Conservation (phyloP, 1,284 basidiomycete species). For the Tilletia caries region DNA sequence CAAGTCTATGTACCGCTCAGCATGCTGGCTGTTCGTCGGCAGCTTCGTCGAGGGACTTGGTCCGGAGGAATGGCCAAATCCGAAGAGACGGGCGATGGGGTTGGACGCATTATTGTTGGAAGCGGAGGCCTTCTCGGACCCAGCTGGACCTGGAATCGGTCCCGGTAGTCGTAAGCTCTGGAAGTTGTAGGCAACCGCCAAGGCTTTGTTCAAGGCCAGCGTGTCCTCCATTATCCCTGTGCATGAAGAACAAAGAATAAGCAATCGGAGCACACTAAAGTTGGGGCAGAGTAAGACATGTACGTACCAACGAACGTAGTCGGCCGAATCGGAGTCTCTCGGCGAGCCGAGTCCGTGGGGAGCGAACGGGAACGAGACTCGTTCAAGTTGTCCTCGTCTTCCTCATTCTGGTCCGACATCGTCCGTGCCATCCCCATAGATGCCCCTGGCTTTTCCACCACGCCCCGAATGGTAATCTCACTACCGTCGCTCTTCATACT, state of each 20-base stretch:
- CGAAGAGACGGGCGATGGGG: not conserved
- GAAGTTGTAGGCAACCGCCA: constrained; percentile 50
- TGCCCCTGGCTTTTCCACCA: constrained; percentile 5
- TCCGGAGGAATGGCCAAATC: constrained; percentile 6
- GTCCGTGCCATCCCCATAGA: not conserved
- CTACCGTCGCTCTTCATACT: constrained; percentile 31
- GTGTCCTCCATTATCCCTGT: constrained; percentile 51
- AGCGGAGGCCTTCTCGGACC: constrained; percentile 13
- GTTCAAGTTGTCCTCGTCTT: constrained; percentile 27
- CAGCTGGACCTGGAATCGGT: constrained; percentile 15
- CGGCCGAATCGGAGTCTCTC: constrained; percentile 45
- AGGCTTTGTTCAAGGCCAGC: constrained; percentile 51
- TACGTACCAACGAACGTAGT: constrained; percentile 37
- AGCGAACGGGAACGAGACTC: constrained; percentile 17
- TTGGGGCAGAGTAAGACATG: not conserved
- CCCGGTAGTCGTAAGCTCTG: constrained; percentile 40
- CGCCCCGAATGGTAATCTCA: constrained; percentile 42
- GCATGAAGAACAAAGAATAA: not conserved
- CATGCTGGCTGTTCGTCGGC: constrained; percentile 11
- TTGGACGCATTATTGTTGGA: not conserved
- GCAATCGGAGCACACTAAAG: not conserved
- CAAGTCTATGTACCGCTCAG: constrained; percentile 45
- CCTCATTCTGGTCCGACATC: constrained; percentile 20
- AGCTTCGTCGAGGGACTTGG: constrained; percentile 15
- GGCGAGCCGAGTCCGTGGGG: constrained; percentile 43